Evolutionary conservation across 1,284 basidiomycete species (phyloP), one percentile per base, ranked within the genome.

Genomic region (Microstroma glucosiphilum): DNA sequence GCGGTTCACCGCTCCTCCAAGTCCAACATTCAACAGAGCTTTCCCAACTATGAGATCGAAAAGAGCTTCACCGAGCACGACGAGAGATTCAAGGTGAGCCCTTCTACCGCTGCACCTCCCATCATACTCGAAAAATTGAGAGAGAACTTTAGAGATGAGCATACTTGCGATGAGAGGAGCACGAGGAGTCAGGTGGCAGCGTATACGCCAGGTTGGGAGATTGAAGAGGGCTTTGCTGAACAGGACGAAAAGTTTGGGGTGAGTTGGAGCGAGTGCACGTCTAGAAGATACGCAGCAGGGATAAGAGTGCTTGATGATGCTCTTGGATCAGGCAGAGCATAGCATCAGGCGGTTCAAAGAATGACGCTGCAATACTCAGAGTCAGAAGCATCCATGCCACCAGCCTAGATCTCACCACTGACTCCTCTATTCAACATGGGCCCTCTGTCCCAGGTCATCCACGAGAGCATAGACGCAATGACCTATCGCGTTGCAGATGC

Each of bases 131-230:
- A 63, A 21, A 41, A 59, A 37, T n/a, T 63, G 17, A 43, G 61
- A 15, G 61, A 63, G 42, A 42, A 62, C 46, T 63, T 54, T 40
- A 30, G 43, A 21, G 58, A 59, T 23, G n/a, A 48, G 46, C 61
- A 63, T 54, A 63, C 61, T 1, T 63, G 61, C 56, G 61, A 63
- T 12, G 17, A 63, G 19, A 15, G 61, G 13, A 58, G 57, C 25
- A 59, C 21, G 15, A 43, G 25, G 25, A 59, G 58, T 40, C 26
- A 25, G 7, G 41, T 61, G n/a, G 25, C n/a, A 8, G 56, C 17
- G 7, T n/a, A 59, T 26, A 21, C 13, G 7, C 37, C 37, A 2
- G 57, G 57, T 2, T 63, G 61, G 61, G 37, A 7, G 8, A 54
- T 63, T 17, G 61, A 63, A 40, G 25, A 21, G 13, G 51, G 40